Conservation (phyloP, 2,329 filamentous ascomycete genomes). For the Alternaria viburni region DNA sequence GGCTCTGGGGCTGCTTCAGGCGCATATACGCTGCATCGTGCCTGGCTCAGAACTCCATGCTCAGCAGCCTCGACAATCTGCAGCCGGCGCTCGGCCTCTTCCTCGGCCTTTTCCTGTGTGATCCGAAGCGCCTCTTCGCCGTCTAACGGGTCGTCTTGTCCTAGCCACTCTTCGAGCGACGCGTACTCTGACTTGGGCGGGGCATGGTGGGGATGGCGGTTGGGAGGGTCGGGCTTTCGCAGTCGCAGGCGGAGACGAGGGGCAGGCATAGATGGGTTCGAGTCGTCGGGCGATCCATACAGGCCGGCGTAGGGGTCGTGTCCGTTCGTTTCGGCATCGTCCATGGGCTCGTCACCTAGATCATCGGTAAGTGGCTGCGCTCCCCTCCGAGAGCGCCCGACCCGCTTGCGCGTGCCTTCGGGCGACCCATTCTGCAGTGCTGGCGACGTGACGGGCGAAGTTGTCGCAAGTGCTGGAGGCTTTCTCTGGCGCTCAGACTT, state of each 20-base stretch:
- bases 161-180: conserved; percentile 71
- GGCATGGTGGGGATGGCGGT: conserved; percentile 60
- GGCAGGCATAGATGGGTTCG: conserved; percentile 26
- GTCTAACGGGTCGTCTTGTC: conserved; percentile 56
- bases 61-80: conserved; percentile 75
- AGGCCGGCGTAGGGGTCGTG: conserved; percentile 30
- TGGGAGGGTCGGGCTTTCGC: conserved; percentile 57
- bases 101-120: conserved; percentile 43
- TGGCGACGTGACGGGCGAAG: conserved; percentile 28
- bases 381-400: conserved; percentile 29
- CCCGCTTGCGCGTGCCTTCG: conserved; percentile 27
- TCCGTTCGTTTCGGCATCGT: conserved; percentile 19
- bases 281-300: conserved; percentile 26
- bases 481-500: conserved; percentile 45
- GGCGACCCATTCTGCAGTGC: conserved; percentile 21
- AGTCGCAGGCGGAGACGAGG: conserved; percentile 57
- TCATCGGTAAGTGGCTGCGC: conserved; percentile 26
- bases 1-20: conserved; percentile 78
- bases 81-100: conserved; percentile 73
- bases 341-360: conserved; percentile 12
- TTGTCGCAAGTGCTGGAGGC: conserved; percentile 20
- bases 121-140: conserved; percentile 50
- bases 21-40: conserved; percentile 73
- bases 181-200: conserved; percentile 53
- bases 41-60: conserved; percentile 75